Evolutionary conservation across 2,329 filamentous ascomycete species (phyloP).

Genomic region (Diaporthe amygdali): DNA sequence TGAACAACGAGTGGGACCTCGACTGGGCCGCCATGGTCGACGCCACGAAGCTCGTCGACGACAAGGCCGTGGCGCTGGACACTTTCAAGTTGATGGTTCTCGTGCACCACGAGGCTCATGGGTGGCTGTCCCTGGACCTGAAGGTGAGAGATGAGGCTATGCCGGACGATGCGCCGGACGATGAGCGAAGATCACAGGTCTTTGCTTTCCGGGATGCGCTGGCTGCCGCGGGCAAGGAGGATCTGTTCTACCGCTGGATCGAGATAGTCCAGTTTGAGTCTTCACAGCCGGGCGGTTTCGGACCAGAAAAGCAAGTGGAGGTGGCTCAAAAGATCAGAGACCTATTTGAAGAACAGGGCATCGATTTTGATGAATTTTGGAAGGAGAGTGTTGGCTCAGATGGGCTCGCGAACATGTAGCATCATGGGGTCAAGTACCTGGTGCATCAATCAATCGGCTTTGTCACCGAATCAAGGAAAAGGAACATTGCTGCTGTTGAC

Average conservation of each 20-base stretch:
- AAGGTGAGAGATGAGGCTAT: constrained; percentile 37
- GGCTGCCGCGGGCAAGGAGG: constrained; percentile 79
- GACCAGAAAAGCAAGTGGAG: constrained; percentile 71
- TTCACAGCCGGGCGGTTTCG: constrained; percentile 78
- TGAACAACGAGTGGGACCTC: constrained; percentile 85
- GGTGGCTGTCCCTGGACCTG: constrained; percentile 73
- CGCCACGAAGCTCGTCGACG: constrained; percentile 73
- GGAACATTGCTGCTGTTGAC: background rate
- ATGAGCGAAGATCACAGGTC: constrained; percentile 74
- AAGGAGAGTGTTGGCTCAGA: constrained; percentile 61
- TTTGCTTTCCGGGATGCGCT: constrained; percentile 81
- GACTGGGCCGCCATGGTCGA: constrained; percentile 83
- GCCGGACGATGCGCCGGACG: constrained; percentile 54
- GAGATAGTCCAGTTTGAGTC: constrained; percentile 91
- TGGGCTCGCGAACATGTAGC: constrained; percentile 35
- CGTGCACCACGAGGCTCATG: constrained; percentile 69
- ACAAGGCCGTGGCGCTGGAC: constrained; percentile 63
- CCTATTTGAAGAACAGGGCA: constrained; percentile 74
- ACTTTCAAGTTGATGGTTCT: constrained; percentile 75
- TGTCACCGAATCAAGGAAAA: background rate
- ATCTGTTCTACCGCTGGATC: constrained; percentile 90
- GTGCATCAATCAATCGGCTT: background rate
- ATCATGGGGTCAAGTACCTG: background rate
- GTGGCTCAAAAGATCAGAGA: constrained; percentile 77
- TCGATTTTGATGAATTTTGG: constrained; percentile 87